Conservation (phyloP, 2,329 filamentous ascomycete genomes). For the Chaetomiaceae sp. region DNA sequence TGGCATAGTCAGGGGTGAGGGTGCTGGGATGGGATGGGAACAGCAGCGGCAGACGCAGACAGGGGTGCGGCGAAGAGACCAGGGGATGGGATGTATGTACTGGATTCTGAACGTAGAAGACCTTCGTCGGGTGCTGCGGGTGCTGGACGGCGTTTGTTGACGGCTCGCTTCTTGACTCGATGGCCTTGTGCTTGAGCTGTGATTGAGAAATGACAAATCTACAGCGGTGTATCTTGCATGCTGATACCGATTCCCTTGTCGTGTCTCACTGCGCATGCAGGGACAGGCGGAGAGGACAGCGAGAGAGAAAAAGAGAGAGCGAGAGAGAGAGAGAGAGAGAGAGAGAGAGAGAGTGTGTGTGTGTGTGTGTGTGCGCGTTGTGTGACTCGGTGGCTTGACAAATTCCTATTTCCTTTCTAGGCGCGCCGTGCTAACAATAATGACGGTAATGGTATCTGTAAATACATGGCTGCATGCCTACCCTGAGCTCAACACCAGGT, state of each 20-base stretch:
- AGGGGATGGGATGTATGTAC: background rate
- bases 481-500: background rate
- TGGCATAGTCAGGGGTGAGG: background rate
- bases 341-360: background rate
- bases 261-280: background rate
- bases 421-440: background rate
- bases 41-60: background rate
- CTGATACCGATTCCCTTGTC: conserved; percentile 7
- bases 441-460: background rate
- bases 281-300: background rate
- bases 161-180: background rate
- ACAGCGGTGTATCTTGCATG: conserved; percentile 12
- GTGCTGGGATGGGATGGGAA: background rate
- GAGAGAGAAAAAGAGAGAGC: no score
- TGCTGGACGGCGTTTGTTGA: background rate
- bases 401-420: background rate
- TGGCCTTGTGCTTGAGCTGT: background rate
- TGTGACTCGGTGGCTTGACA: background rate
- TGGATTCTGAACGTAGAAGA: no score
- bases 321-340: no score
- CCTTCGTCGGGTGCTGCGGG: no score
- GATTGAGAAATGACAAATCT: conserved; percentile 3
- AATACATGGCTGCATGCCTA: conserved; percentile 1
- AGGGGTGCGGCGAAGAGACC: background rate
- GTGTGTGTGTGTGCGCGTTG: background rate